Conservation (phyloP, 768 basidiomycete genomes). For the Leccinellum luteum region DNA sequence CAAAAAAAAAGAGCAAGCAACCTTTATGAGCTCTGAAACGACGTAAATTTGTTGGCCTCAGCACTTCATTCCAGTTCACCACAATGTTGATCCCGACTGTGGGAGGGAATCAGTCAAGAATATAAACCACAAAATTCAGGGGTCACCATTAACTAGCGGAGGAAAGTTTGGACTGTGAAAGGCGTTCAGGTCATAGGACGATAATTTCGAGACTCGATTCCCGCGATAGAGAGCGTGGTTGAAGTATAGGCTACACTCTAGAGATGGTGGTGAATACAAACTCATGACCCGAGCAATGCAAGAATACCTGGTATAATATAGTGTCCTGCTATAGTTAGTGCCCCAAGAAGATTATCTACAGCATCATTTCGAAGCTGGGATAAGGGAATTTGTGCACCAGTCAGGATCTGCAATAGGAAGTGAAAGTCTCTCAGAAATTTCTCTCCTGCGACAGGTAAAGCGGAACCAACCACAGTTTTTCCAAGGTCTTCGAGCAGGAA, state of each 20-base stretch:
- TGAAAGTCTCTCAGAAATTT: neutral
- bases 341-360: conserved; percentile 88
- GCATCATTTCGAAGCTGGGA: conserved; percentile 93
- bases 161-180: conserved; percentile 85
- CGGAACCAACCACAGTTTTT: conserved; percentile 71
- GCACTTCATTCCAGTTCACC: conserved; percentile 86
- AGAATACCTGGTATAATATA: conserved; percentile 82
- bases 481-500: conserved; percentile 92
- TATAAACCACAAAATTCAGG: neutral
- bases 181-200: conserved; percentile 79
- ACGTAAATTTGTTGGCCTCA: conserved; percentile 75
- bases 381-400: conserved; percentile 91
- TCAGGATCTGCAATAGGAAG: conserved; percentile 61
- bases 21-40: conserved; percentile 83
- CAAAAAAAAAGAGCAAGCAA: conserved; percentile 18
- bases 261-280: conserved; percentile 4
- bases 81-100: conserved; percentile 86
- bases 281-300: neutral
- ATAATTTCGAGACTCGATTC: conserved; percentile 78
- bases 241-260: conserved; percentile 87
- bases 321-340: conserved; percentile 84
- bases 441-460: neutral
- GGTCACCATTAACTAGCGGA: conserved; percentile 72
- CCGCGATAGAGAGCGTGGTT: conserved; percentile 87
- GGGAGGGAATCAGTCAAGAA: conserved; percentile 1